Base-by-base conservation (phyloP, 78 protist genomes). In the Monocercomonoides exilis region DNA sequence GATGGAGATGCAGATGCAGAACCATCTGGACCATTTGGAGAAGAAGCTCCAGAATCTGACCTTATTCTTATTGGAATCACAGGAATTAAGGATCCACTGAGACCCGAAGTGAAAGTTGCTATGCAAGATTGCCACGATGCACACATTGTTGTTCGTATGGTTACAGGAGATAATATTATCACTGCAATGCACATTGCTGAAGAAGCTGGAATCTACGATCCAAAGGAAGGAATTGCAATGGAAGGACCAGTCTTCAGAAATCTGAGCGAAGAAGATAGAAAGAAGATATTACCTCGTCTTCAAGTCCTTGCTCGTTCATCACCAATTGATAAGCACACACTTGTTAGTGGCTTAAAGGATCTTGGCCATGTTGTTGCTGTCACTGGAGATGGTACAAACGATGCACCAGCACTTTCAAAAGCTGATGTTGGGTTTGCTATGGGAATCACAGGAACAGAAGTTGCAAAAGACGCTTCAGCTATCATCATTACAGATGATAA, bases 361-460 rank as follows among this genome's bases (percentile, higher is more conserved):
- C 1, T 92, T 4, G 92, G 90, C 43, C 89, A 93, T 70, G 97
- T 95, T 5, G 98, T 96, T 1, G 98, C 94, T 64, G 94, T 95
- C 87, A 94, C 98, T 41, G 98, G 98, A 43, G 98, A 96, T 77
- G 96, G 96, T 45, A 89, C 92, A n/a, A 91, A 91, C 80, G 95
- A 93, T 46, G 95, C 93, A 11, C 95, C 95, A 32, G 97, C 97
- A 1, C 90, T 95, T 33, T 85, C 92, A 43, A 90, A 84, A 32
- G 97, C 97, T 41, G 94, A 93, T 45, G 97, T 95, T 38, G 96
- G 96, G 44, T 93, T 95, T 44, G 89, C 94, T 46, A 95, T 95
- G 97, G 94, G 95, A 41, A 86, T 86, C 44, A 42, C 88, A 38
- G 81, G 87, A 2, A 46, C 82, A 11, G 81, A 46, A 3, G 87